Percentiles rank a stretch among this genome's conserved stretches.
Evolutionary conservation across 2,329 filamentous ascomycete genomes (phyloP).

Genomic region (Coniochaeta ligniaria): DNA sequence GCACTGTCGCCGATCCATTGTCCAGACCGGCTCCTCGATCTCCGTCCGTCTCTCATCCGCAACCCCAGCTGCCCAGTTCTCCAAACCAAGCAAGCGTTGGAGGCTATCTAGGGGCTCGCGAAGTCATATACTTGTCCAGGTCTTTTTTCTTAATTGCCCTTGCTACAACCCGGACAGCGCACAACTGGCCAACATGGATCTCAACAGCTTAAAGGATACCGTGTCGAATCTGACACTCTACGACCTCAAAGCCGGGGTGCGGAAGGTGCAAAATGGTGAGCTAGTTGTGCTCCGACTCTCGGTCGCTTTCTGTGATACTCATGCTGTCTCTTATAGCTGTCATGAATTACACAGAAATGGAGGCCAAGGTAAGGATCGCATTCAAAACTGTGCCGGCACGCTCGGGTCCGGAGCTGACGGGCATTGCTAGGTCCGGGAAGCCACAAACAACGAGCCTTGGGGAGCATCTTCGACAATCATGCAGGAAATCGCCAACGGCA

Average conservation of each 20-base stretch:
- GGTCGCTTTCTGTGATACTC: constrained; percentile 11
- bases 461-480: constrained; percentile 76
- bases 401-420: constrained; percentile 2
- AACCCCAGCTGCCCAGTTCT: constrained; percentile 6
- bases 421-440: constrained; percentile 72
- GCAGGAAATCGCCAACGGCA: constrained; percentile 97
- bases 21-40: not conserved
- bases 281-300: not conserved
- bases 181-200: constrained; percentile 58
- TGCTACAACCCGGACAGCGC: not conserved
- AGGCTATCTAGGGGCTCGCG: not conserved
- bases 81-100: constrained; percentile 1
- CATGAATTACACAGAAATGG: constrained; percentile 98
- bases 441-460: constrained; percentile 99
- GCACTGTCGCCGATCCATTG: not conserved
- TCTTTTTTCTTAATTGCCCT: not conserved
- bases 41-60: not conserved
- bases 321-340: constrained; percentile 54
- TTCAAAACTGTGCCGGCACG: constrained; percentile 2
- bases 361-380: constrained; percentile 48
- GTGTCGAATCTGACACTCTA: constrained; percentile 91
- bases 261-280: constrained; percentile 94
- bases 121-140: not conserved
- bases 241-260: constrained; percentile 88
- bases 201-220: constrained; percentile 75